Evolutionary conservation across 441 rosid species (phyloP).

Genomic region (Arabidopsis lyrata): DNA sequence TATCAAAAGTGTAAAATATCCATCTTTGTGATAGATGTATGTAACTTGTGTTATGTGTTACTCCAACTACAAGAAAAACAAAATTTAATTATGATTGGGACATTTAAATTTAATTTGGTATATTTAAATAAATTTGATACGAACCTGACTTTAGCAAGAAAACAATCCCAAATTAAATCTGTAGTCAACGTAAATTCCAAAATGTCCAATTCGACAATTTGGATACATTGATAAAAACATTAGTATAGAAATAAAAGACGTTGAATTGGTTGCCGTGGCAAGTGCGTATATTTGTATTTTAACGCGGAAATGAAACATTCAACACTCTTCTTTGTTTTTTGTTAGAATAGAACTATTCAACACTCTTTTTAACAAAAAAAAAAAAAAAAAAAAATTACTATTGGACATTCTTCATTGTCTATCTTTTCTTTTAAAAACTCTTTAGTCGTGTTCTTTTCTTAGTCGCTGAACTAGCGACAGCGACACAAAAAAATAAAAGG

Average conservation of each 20-base stretch:
- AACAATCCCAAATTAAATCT: not conserved
- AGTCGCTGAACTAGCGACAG: too few species aligned
- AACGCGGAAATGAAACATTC: slow-evolving; percentile 7
- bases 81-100: not conserved
- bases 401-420: too few species aligned
- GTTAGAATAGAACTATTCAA: slow-evolving; percentile 4
- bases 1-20: not conserved
- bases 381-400: too few species aligned
- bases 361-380: not conserved
- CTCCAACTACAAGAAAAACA: not conserved
- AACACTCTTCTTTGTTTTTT: not conserved
- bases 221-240: not conserved
- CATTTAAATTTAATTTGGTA: not conserved
- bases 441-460: too few species aligned
- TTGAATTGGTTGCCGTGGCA: not conserved
- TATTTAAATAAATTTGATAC: not conserved
- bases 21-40: not conserved
- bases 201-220: slow-evolving; percentile 1
- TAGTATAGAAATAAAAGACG: not conserved
- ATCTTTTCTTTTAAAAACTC: too few species aligned
- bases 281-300: not conserved
- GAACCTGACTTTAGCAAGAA: not conserved
- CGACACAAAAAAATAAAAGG: too few species aligned
- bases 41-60: slow-evolving; percentile 8
- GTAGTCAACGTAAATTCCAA: not conserved